These are phyloP conservation scores for Xylaria flabelliformis DNA, from an alignment of 495 filamentous ascomycete genomes.

Conservation along the genomic window DNA sequence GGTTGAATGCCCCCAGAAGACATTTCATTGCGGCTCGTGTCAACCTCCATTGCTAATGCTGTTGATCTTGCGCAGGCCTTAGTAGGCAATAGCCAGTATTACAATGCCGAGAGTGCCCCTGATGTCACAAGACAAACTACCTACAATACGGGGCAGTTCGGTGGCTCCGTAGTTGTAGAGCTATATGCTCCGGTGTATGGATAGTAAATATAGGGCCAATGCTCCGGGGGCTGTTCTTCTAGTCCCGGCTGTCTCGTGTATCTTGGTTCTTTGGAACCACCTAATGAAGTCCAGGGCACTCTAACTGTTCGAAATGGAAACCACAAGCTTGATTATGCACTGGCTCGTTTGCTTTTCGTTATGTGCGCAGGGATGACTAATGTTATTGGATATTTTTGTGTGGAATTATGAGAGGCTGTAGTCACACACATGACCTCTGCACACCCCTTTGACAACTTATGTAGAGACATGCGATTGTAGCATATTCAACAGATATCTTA, in stretches of 20 bases:
- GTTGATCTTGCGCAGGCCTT: neutral
- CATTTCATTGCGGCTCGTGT: neutral
- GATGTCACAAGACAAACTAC: neutral
- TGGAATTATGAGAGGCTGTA: neutral
- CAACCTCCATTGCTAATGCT: conserved; percentile 15
- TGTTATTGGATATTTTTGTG: neutral
- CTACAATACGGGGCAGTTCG: neutral
- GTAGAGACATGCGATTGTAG: neutral
- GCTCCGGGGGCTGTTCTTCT: neutral
- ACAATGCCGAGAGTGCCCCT: neutral
- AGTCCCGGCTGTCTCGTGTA: neutral
- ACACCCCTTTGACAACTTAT: neutral
- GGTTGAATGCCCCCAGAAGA: neutral
- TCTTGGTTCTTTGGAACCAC: neutral
- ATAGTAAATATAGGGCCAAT: neutral
- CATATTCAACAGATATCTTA: neutral
- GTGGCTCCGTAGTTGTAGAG: neutral
- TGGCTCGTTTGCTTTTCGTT: neutral
- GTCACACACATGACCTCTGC: neutral
- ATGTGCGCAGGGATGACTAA: neutral
- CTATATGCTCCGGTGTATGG: neutral
- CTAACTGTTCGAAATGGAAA: neutral
- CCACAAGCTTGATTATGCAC: neutral
- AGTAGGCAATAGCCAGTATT: neutral
- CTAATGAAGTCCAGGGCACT: neutral